A percentile compares a stretch with the other conserved stretches of the same genome.
These are phyloP conservation scores for Salvia hispanica DNA, from an alignment of 257 asterid genomes.

Conservation along the genomic window DNA sequence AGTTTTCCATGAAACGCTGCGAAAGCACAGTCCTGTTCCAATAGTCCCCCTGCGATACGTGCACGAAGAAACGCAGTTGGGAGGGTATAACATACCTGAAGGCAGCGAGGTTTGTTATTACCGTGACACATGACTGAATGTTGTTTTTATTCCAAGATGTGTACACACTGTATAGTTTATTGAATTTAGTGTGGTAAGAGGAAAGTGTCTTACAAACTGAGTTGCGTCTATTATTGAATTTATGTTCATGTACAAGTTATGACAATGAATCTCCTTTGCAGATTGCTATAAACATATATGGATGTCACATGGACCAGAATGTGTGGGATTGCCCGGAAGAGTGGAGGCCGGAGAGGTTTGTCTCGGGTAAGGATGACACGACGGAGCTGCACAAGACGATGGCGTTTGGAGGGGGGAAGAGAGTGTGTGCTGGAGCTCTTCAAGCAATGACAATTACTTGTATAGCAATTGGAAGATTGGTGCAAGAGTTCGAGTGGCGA, in stretches of 20 bases:
- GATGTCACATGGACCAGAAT: constrained; percentile 78
- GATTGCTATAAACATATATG: constrained; percentile 84
- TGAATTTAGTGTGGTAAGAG: no score
- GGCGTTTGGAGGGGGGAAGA: constrained; percentile 87
- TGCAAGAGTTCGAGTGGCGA: constrained; percentile 84
- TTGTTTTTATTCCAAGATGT: no score
- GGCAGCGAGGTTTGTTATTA: constrained; percentile 68
- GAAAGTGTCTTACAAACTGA: no score
- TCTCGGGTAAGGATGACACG: constrained; percentile 44
- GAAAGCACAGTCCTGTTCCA: constrained; percentile 76
- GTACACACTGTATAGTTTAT: no score
- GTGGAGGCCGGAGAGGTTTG: constrained; percentile 83
- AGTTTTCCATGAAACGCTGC: constrained; percentile 84
- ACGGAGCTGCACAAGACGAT: constrained; percentile 67
- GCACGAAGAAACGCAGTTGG: constrained; percentile 72
- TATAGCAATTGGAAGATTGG: constrained; percentile 63
- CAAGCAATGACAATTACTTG: constrained; percentile 80
- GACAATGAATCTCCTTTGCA: constrained; percentile 26
- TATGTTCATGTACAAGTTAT: background rate
- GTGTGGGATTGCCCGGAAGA: constrained; percentile 70
- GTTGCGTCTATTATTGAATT: background rate
- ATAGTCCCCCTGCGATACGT: constrained; percentile 80
- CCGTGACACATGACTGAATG: no score
- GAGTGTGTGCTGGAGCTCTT: constrained; percentile 81
- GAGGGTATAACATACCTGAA: constrained; percentile 71